phyloP scores from a whole-genome alignment of 2,329 filamentous ascomycete genomes.

The Microsporum audouinii region DNA sequence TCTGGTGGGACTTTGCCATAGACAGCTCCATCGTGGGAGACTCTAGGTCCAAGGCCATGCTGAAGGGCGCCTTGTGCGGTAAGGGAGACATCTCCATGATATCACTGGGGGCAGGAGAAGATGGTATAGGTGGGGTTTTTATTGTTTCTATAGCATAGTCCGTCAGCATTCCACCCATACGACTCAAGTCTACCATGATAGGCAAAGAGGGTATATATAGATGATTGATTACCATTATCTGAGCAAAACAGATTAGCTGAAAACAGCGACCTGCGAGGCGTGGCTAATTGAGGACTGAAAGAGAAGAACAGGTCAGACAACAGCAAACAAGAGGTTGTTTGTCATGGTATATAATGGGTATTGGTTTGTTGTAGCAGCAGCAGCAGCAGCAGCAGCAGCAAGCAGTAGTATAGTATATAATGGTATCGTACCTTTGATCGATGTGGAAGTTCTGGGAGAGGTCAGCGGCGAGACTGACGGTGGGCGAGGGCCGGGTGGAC shows the following conservation, averaged over 20 bases:
- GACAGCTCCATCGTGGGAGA: conserved; percentile 57
- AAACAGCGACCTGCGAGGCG: conserved; percentile 75
- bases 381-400: no score
- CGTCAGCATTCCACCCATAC: conserved; percentile 19
- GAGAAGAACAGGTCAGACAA: conserved; percentile 15
- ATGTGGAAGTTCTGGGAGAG: conserved; percentile 95
- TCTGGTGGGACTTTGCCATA: conserved; percentile 30
- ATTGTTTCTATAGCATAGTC: conserved; percentile 49
- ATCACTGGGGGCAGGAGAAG: conserved; percentile 66
- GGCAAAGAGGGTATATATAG: not conserved
- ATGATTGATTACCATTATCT: conserved; percentile 29
- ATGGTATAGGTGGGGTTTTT: conserved; percentile 72
- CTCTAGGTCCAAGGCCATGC: conserved; percentile 46
- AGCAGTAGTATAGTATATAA: no score
- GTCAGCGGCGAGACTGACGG: conserved; percentile 81
- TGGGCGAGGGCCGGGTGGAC: conserved; percentile 72
- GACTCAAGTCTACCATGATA: not conserved
- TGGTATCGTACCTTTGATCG: conserved; percentile 63
- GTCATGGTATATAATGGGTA: not conserved
- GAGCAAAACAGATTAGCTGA: conserved; percentile 56
- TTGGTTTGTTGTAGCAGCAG: not conserved
- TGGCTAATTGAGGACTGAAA: conserved; percentile 65
- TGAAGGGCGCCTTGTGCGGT: conserved; percentile 70
- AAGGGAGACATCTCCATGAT: conserved; percentile 90
- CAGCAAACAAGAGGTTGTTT: conserved; percentile 13